Evolutionary conservation across 345 rosid species (phyloP).

Genomic region (Boechera retrofracta): DNA sequence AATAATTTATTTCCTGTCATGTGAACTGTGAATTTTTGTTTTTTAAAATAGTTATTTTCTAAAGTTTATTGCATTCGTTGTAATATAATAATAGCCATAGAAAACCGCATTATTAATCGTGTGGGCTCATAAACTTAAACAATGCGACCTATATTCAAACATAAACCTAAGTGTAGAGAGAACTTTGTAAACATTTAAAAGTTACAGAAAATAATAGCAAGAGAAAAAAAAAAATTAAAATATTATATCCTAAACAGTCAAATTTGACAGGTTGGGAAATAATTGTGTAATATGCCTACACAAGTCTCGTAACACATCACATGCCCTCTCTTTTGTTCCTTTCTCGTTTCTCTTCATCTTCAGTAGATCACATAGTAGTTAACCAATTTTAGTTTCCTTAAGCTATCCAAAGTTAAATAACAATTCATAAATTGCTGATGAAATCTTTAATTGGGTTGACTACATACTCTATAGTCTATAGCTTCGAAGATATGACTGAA

Average conservation of each 20-base stretch:
- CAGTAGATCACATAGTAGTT: constrained; percentile 23
- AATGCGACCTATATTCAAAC: constrained; percentile 33
- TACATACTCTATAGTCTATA: not conserved
- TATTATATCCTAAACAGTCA: constrained; percentile 28
- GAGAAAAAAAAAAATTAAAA: not conserved
- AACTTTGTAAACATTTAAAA: constrained; percentile 12
- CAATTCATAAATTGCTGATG: not conserved
- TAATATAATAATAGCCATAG: constrained; percentile 15
- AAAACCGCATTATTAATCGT: constrained; percentile 24
- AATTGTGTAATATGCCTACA: constrained; percentile 24
- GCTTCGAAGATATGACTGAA: not conserved
- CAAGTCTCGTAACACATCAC: constrained; percentile 41
- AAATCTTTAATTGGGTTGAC: not conserved
- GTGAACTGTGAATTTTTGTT: not conserved
- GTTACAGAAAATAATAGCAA: not conserved
- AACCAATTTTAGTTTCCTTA: not conserved
- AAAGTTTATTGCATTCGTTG: not conserved
- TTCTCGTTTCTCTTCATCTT: constrained; percentile 26
- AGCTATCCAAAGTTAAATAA: constrained; percentile 10
- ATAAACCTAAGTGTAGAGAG: constrained; percentile 22
- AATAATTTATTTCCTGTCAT: too few species aligned
- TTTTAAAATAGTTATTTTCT: not conserved
- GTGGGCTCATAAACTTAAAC: constrained; percentile 34
- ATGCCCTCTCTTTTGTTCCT: constrained; percentile 31
- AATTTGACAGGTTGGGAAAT: constrained; percentile 41